phyloP scores from a whole-genome alignment of 768 basidiomycete genomes.

The Panaeolus cyanescens region DNA sequence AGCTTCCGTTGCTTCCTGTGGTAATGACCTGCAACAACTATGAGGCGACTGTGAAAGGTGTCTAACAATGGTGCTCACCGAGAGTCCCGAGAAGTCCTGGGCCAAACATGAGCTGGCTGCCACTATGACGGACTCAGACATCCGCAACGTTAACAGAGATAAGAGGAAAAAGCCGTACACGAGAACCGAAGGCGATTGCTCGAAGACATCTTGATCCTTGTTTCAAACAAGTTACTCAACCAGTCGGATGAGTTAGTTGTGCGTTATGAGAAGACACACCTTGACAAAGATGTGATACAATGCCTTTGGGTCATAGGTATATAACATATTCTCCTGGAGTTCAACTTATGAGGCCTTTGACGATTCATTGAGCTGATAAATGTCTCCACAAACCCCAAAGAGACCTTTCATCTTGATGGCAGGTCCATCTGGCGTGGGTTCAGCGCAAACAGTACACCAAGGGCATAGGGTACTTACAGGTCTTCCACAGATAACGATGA shows the following conservation, averaged over 20 bases:
- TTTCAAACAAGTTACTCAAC: too few relatives aligned
- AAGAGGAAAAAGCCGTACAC: slow-evolving; percentile 20
- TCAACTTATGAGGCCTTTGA: background rate
- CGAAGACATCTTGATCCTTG: slow-evolving; percentile 33
- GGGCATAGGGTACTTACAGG: slow-evolving; percentile 25
- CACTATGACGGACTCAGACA: slow-evolving; percentile 5
- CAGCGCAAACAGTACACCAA: background rate
- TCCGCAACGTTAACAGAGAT: slow-evolving; percentile 7
- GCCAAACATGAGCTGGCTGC: slow-evolving; percentile 10
- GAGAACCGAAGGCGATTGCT: slow-evolving; percentile 23
- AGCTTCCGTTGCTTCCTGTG: slow-evolving; percentile 40
- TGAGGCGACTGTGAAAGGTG: background rate
- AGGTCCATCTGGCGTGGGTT: background rate
- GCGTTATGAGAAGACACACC: slow-evolving; percentile 20
- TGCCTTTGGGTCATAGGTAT: slow-evolving; percentile 45
- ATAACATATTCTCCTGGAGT: slow-evolving; percentile 31
- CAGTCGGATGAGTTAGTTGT: too few relatives aligned
- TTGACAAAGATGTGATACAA: slow-evolving; percentile 46
- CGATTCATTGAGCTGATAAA: background rate
- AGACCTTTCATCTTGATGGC: background rate
- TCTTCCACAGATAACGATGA: slow-evolving; percentile 31
- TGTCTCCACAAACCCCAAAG: background rate
- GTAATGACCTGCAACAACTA: slow-evolving; percentile 33
- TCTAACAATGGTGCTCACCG: slow-evolving; percentile 11
- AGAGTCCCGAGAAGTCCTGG: slow-evolving; percentile 16